Evolutionary conservation across 805 yeast genomes (phyloP).

Genomic region (Teunomyces tritomae): DNA sequence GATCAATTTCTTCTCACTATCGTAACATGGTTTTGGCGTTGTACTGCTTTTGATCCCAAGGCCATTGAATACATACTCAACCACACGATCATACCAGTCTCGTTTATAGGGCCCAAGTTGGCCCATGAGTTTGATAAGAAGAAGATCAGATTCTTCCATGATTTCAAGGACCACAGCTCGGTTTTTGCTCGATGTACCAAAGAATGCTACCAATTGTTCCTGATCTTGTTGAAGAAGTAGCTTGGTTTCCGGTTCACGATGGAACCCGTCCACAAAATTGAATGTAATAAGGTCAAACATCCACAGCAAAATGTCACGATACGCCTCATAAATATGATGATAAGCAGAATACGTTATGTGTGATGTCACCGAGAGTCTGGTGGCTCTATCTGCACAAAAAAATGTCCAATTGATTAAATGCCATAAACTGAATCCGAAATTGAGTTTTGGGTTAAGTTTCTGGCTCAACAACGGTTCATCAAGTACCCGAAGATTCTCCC

Average conservation of each 20-base stretch:
- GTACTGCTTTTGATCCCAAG: constrained; percentile 14
- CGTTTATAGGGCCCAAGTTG: constrained; percentile 19
- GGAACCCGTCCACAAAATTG: constrained; percentile 11
- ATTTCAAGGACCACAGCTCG: neutral
- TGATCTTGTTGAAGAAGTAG: neutral
- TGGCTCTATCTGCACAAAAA: constrained; percentile 30
- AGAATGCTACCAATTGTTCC: neutral
- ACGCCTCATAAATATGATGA: constrained; percentile 24
- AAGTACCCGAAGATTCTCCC: constrained; percentile 21
- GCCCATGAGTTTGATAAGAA: constrained; percentile 14
- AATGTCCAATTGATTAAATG: constrained; percentile 34
- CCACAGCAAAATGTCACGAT: constrained; percentile 16
- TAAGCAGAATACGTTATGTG: constrained; percentile 16
- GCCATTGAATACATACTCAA: constrained; percentile 29
- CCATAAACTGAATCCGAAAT: constrained; percentile 27
- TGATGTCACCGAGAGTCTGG: constrained; percentile 14
- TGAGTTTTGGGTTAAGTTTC: constrained; percentile 20
- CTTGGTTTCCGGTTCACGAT: constrained; percentile 3
- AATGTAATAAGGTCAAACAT: constrained; percentile 19
- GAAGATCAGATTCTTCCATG: constrained; percentile 7
- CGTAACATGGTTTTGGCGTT: constrained; percentile 23
- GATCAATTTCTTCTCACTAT: constrained; percentile 23
- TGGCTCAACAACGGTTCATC: constrained; percentile 29
- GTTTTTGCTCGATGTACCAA: constrained; percentile 1
- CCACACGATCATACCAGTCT: constrained; percentile 31